A percentile compares a stretch with the other conserved stretches of the same genome.
Evolutionary conservation across 495 filamentous ascomycete genomes (phyloP).

Genomic region (Bathelium albidoporum): DNA sequence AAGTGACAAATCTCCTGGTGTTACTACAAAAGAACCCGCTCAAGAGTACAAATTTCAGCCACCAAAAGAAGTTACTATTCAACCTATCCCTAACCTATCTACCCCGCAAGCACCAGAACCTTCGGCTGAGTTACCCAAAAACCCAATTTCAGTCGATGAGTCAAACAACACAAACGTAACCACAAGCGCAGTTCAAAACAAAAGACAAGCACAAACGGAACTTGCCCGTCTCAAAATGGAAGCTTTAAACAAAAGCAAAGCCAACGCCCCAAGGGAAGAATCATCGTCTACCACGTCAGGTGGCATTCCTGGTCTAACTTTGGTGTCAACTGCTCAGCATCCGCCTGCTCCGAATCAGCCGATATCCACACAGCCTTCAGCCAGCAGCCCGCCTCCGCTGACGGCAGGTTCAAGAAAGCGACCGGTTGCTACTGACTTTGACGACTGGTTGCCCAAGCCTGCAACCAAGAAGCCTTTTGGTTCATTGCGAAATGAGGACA

Average conservation of each 20-base stretch:
- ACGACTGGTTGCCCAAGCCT: conserved; percentile 43
- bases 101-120: not conserved
- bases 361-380: not conserved
- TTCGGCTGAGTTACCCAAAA: not conserved
- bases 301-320: conserved; percentile 40
- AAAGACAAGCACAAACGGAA: conserved; percentile 19
- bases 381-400: not conserved
- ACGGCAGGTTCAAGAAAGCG: conserved; percentile 44
- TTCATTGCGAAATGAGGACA: conserved; percentile 37
- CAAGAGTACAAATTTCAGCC: not conserved
- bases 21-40: not conserved
- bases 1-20: conserved; percentile 16
- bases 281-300: conserved; percentile 10
- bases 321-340: conserved; percentile 30
- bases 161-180: not conserved
- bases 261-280: conserved; percentile 3
- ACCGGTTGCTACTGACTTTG: conserved; percentile 78
- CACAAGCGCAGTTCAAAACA: conserved; percentile 8
- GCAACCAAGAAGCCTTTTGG: conserved; percentile 48
- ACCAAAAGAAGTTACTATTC: not conserved
- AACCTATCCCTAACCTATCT: not conserved
- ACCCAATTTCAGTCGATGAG: not conserved
- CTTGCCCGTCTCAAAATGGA: conserved; percentile 18
- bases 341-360: conserved; percentile 16
- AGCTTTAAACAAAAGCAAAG: conserved; percentile 8